Percentiles rank a stretch among this genome's conserved stretches.
These are phyloP conservation scores for Citrus unshiu DNA, from an alignment of 345 rosid genomes.

Conservation along the genomic window DNA sequence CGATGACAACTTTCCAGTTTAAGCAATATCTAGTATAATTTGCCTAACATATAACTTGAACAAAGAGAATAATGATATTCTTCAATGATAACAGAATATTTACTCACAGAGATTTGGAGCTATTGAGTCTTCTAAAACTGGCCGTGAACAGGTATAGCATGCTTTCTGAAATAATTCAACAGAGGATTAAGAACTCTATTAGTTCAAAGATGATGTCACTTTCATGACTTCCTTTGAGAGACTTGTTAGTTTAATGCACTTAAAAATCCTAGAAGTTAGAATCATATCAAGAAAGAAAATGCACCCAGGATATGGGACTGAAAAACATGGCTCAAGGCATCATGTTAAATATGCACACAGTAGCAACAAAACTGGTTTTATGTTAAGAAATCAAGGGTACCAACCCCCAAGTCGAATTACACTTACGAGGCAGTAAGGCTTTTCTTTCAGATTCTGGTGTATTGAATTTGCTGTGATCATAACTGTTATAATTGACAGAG, in stretches of 20 bases:
- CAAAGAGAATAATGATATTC: not conserved
- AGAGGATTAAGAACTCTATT: conserved; percentile 14
- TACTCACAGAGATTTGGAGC: conserved; percentile 83
- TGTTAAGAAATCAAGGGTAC: not conserved
- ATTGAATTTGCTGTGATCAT: not conserved
- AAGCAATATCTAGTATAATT: not conserved
- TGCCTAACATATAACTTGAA: not conserved
- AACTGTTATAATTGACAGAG: not conserved
- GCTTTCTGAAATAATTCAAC: conserved; percentile 54
- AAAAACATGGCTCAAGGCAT: not conserved
- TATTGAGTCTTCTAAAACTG: conserved; percentile 60
- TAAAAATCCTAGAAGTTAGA: not conserved
- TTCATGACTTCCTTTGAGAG: no score
- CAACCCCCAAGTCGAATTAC: not conserved
- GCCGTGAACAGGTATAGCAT: conserved; percentile 67
- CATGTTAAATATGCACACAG: not conserved
- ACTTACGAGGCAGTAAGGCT: not conserved
- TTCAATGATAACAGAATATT: not conserved
- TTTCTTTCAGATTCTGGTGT: not conserved
- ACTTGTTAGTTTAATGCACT: not conserved
- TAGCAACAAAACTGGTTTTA: not conserved
- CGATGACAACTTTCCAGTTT: not conserved
- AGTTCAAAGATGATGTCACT: not conserved
- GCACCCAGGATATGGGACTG: not conserved
- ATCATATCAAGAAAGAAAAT: not conserved